Base-by-base conservation (phyloP, 1,139 yeast species). In the Taiozyma sp. region DNA sequence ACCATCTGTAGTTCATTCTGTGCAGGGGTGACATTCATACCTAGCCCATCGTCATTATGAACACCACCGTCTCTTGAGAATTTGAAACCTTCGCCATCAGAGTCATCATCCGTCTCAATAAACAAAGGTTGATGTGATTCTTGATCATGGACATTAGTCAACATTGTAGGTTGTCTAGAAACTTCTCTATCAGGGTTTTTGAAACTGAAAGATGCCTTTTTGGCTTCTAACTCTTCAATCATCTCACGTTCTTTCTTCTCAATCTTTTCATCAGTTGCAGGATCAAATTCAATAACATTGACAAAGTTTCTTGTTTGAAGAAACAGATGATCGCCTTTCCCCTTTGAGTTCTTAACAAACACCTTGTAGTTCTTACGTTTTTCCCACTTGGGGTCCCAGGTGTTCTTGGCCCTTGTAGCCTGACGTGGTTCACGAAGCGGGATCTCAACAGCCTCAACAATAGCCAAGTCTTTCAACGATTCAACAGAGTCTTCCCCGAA, bases 331-430 rank as follows among this genome's bases (percentile, higher is more conserved):
- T 56, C 30, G 3, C 28, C 35, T 7, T 19, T 54, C 3, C 56
- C 51, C 14, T 50, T 49, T 14, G 49, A 14, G 41, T 48, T 56
- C 50, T 71, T 71, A 2, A 62, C 62, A 57, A 71, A 71, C 5
- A 53, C 61, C 46, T 71, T 71, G 50, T 63, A 70, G 51, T 70
- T 70, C 50, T 66, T 70, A 10, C 73, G 56, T 1, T 62, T 63
- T 34, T 57, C 49, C 69, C 69, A 65, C 40, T 53, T 54, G 1
- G 54, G 52, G 43, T 54, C 50, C 53, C 56, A 49, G 8, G 47
- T 28, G 9, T 34, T 21, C 2, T 41, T 29, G 13, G 34, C 39
- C 24, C 28, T 3, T 40, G 34, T 21, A 7, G 34, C 43, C 19
- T 37, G n/a, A 10, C 46, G 43, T 28, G 47, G 43, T 41, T 39